A percentile compares a stretch with the other conserved stretches of the same genome.
Conservation (phyloP, 345 rosid species). For the Hevea brasiliensis region DNA sequence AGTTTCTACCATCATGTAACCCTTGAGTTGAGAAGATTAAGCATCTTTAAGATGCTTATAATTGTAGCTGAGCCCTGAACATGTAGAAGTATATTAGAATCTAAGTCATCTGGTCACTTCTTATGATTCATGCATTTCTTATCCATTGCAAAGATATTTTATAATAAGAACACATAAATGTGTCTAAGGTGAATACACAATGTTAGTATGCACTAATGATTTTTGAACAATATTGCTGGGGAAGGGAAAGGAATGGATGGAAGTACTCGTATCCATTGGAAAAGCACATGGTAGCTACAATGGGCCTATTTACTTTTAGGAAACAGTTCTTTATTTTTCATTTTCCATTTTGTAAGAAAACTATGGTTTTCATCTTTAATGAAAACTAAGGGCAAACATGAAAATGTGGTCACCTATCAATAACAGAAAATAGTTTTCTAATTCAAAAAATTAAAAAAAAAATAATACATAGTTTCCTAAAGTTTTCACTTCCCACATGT, state of each 20-base stretch:
- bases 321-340: no score
- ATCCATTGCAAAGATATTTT: background rate
- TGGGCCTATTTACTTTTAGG: no score
- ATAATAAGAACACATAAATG: background rate
- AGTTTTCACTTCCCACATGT: background rate
- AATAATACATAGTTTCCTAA: no score
- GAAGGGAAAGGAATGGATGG: background rate
- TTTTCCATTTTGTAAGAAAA: no score
- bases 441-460: no score
- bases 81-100: background rate
- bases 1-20: background rate
- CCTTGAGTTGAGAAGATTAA: background rate
- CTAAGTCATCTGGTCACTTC: background rate
- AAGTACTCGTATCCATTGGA: background rate
- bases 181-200: background rate
- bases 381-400: no score
- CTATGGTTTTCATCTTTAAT: no score
- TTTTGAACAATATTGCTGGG: background rate
- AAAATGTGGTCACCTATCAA: no score
- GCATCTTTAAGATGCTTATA: background rate
- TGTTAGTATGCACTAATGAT: no score
- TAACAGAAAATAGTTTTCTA: no score
- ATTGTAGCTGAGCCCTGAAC: background rate
- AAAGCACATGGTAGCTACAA: background rate
- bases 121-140: no score